Percentiles rank a stretch among this genome's conserved stretches.
These are phyloP conservation scores for Azolla pinnata DNA, from an alignment of 75 land plant genomes.

Conservation along the genomic window DNA sequence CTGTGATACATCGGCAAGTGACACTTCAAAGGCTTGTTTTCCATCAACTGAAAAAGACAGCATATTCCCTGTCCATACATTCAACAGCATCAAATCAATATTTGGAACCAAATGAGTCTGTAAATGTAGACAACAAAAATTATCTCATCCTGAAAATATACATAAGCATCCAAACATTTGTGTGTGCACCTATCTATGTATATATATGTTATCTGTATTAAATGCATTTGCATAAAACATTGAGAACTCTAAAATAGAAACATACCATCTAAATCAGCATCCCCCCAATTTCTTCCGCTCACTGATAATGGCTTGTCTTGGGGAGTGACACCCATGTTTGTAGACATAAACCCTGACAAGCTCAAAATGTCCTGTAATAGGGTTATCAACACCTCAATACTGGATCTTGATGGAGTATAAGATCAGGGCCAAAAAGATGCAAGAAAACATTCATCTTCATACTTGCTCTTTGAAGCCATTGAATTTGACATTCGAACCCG, in stretches of 20 bases:
- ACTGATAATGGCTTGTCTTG: slow-evolving; percentile 73
- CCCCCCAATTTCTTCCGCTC: slow-evolving; percentile 75
- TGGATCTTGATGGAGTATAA: background rate
- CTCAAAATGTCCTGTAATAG: slow-evolving; percentile 43
- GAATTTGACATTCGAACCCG: slow-evolving; percentile 68
- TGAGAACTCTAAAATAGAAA: no score
- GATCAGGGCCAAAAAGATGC: background rate
- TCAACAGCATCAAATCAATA: background rate
- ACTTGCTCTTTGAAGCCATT: slow-evolving; percentile 78
- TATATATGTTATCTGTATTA: no score
- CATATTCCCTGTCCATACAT: slow-evolving; percentile 43
- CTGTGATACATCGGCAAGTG: slow-evolving; percentile 87
- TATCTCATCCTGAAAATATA: no score
- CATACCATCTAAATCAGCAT: slow-evolving; percentile 63
- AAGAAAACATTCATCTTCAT: background rate
- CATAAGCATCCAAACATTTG: no score
- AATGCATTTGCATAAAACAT: no score
- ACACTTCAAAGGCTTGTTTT: slow-evolving; percentile 81
- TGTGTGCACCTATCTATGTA: no score
- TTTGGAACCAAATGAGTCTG: no score
- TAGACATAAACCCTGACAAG: slow-evolving; percentile 44
- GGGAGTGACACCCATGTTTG: slow-evolving; percentile 39
- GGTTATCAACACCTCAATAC: background rate
- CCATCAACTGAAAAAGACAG: slow-evolving; percentile 57
- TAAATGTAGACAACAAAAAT: no score